phyloP scores from a whole-genome alignment of 2,329 filamentous ascomycete species.

The Blastomyces percursus region DNA sequence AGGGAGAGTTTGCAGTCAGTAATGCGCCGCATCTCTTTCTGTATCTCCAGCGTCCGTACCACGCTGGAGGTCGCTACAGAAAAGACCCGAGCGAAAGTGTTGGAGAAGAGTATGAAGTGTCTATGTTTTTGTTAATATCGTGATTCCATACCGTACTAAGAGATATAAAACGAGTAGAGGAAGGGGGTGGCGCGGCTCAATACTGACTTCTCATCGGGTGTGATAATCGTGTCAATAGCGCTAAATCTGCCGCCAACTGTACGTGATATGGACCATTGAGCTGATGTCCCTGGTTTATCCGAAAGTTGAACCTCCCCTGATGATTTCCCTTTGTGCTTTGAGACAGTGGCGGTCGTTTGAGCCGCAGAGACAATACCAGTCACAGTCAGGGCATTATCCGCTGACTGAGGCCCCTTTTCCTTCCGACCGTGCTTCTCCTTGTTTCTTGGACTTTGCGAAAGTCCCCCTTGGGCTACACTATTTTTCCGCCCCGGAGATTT shows the following conservation, averaged over 20 bases:
- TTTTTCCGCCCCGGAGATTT: background rate
- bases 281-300: background rate
- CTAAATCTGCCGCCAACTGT: slow-evolving; percentile 43
- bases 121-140: slow-evolving; percentile 32
- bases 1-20: slow-evolving; percentile 44
- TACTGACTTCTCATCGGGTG: slow-evolving; percentile 44
- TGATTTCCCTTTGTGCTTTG: background rate
- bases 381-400: background rate
- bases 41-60: slow-evolving; percentile 54
- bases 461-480: background rate
- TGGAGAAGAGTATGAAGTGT: slow-evolving; percentile 63
- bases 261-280: slow-evolving; percentile 8
- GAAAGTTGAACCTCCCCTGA: background rate
- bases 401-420: background rate
- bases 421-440: background rate
- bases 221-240: slow-evolving; percentile 47
- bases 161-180: background rate
- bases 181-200: background rate
- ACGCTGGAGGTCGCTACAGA: slow-evolving; percentile 71
- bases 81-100: slow-evolving; percentile 68
- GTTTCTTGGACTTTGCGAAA: background rate
- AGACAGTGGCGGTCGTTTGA: background rate
- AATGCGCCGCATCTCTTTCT: slow-evolving; percentile 40
- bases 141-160: background rate
- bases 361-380: background rate